These are phyloP conservation scores for Parasarocladium wereldwijsianum DNA, from an alignment of 2,329 filamentous ascomycete species.

Conservation along the genomic window DNA sequence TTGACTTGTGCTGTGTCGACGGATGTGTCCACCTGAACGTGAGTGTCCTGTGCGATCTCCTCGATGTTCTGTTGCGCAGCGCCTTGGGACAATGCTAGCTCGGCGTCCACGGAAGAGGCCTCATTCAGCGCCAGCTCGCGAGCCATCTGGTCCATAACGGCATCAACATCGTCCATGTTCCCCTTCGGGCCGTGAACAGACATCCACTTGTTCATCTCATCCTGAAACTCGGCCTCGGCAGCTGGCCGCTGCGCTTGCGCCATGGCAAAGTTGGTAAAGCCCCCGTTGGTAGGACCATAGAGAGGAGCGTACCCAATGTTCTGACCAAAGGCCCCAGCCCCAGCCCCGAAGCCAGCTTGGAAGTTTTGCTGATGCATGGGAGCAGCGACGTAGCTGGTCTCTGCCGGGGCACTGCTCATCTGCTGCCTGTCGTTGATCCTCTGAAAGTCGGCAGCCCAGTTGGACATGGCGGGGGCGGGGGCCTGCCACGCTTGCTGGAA, in stretches of 20 bases:
- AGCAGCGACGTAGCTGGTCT: too few species aligned
- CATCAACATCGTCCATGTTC: conserved; percentile 23
- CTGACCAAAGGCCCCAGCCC: conserved; percentile 11
- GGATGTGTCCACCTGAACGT: too few species aligned
- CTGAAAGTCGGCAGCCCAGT: conserved; percentile 25
- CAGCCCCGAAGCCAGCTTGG: conserved; percentile 14
- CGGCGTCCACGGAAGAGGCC: conserved; percentile 12
- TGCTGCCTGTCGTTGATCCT: conserved; percentile 15
- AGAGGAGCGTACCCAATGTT: conserved; percentile 14
- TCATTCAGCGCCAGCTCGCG: conserved; percentile 23
- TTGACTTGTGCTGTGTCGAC: too few species aligned
- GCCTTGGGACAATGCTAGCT: conserved; percentile 5
- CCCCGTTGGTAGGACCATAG: conserved; percentile 13
- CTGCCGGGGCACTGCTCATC: conserved; percentile 11
- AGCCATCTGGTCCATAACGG: conserved; percentile 27
- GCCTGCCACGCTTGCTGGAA: conserved; percentile 11
- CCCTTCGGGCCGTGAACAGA: conserved; percentile 16
- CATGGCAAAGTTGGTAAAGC: conserved; percentile 11
- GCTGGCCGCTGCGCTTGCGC: conserved; percentile 11
- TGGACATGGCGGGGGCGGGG: conserved; percentile 11
- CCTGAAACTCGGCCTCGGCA: conserved; percentile 21
- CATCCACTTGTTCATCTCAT: conserved; percentile 27
- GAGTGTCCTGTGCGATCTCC: neutral
- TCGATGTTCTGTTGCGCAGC: conserved; percentile 2
- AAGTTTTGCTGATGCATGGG: conserved; percentile 12